Evolutionary conservation across 495 filamentous ascomycete genomes (phyloP), one percentile per base, ranked within the genome.

Genomic region (Cryomyces minteri): DNA sequence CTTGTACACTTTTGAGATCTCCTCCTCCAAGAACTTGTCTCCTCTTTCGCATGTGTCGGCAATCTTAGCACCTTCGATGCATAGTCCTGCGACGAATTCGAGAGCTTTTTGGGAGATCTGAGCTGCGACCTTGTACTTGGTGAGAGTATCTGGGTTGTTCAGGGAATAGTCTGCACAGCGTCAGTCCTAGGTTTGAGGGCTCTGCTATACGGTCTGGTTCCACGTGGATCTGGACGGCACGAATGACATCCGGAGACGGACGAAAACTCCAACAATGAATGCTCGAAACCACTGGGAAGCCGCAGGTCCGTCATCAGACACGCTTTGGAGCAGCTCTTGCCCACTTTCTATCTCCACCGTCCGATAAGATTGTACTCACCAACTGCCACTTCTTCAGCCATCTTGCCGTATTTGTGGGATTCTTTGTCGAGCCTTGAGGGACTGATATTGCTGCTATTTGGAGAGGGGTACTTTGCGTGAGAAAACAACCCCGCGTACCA

Each of bases 111-210:
- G 84, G 34, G 90, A 90, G 65, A 98, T 96, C 54, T 76, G 71
- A 42, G 84, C 90, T 36, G 90, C 92, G 51, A 80, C 84, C 73
- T 93, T 96, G 72, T 98, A 98, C 71, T 96, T 98, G 62, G 92
- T 94, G 53, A 98, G 73, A 52, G 87, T 94, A 56, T 96, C 88
- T 43, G 90, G 87, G 71, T 96, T 98, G 67, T 81, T 83, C 58
- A 95, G 73, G 49, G 85, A 75, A 71, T 96, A 93, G 63, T 96
- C 90, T 95, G 58, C 39, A 30, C 4, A 39, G 32, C 31, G n/a
- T 51, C 38, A 49, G 47, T 49, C 6, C 6, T 39, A 43, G 36
- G 28, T 49, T 37, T 37, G 34, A 9, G 8, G 9, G 34, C 12
- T 37, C 8, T 37, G 3, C 12, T 9, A 37, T 9, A 3, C 34